Conservation (phyloP, 768 basidiomycete species). For the Boletus insuetus region DNA sequence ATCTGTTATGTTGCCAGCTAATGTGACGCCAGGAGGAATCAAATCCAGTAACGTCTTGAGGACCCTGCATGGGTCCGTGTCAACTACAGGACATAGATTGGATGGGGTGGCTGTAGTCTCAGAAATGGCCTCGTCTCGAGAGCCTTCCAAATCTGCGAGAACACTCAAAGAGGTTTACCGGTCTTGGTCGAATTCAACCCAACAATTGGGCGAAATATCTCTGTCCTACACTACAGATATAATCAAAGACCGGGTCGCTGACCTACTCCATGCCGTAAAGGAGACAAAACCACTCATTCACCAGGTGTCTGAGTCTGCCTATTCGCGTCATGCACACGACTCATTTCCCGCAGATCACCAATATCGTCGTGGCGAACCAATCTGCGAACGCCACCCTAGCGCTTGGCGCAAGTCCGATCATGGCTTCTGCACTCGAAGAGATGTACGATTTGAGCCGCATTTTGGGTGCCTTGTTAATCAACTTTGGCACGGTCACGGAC, state of each 20-base stretch:
- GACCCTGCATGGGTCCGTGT: conserved; percentile 69
- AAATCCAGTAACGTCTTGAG: conserved; percentile 75
- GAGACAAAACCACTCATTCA: conserved; percentile 70
- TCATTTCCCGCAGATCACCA: conserved; percentile 65
- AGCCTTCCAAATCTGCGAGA: conserved; percentile 52
- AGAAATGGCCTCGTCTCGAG: conserved; percentile 68
- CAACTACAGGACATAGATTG: conserved; percentile 52
- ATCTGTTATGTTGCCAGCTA: background rate
- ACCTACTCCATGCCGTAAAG: conserved; percentile 52
- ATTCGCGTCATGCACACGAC: background rate
- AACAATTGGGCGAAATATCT: background rate
- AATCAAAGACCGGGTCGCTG: conserved; percentile 44
- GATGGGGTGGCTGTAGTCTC: conserved; percentile 90
- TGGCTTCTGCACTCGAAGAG: conserved; percentile 83
- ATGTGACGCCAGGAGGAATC: conserved; percentile 67
- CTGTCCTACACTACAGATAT: conserved; percentile 27
- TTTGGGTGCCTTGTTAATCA: conserved; percentile 71
- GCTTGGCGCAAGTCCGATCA: conserved; percentile 87
- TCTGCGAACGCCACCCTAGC: conserved; percentile 89
- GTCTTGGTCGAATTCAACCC: conserved; percentile 15
- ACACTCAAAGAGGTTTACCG: conserved; percentile 42
- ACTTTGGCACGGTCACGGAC: conserved; percentile 79
- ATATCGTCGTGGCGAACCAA: conserved; percentile 84
- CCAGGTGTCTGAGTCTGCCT: conserved; percentile 46
- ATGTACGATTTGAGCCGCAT: conserved; percentile 73